Evolutionary conservation across 148 eudicot species (phyloP).

Genomic region (Rhododendron ovatum): DNA sequence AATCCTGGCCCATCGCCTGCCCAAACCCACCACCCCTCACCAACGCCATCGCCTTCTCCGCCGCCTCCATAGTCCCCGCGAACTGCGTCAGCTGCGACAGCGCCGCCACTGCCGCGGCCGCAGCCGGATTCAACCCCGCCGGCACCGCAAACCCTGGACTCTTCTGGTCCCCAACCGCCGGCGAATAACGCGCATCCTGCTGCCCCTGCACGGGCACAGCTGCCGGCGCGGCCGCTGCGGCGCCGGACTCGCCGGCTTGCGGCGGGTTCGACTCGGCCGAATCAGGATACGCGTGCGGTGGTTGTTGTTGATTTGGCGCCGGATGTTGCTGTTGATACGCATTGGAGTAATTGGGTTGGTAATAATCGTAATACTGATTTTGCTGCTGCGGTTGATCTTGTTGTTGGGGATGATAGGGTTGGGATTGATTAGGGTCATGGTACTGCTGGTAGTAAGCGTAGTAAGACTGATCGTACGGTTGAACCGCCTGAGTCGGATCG

Average conservation of each 20-base stretch:
- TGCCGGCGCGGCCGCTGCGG: not conserved
- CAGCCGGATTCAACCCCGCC: slow-evolving; percentile 19
- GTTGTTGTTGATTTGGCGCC: not conserved
- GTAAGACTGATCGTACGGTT: slow-evolving; percentile 17
- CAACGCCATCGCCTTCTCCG: slow-evolving; percentile 20
- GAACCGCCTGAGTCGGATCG: slow-evolving; percentile 13
- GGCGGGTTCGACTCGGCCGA: not conserved
- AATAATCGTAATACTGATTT: slow-evolving; percentile 13
- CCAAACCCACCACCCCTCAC: slow-evolving; percentile 13
- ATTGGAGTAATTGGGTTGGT: slow-evolving; percentile 11
- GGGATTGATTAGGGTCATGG: slow-evolving; percentile 11
- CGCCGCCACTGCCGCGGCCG: slow-evolving; percentile 27
- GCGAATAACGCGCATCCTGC: slow-evolving; percentile 7
- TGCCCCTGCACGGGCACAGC: not conserved
- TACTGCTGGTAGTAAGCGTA: slow-evolving; percentile 9
- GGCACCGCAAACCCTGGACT: not conserved
- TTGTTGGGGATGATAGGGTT: not conserved
- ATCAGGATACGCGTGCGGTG: not conserved
- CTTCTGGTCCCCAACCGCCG: not conserved
- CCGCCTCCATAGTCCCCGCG: slow-evolving; percentile 25
- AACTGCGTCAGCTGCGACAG: slow-evolving; percentile 25
- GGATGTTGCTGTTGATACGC: not conserved
- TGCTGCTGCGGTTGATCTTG: slow-evolving; percentile 5
- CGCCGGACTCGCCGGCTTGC: not conserved
- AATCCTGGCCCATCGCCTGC: not conserved